These are phyloP conservation scores for Scleromitrula shiraiana DNA, from an alignment of 2,329 filamentous ascomycete species.

Conservation along the genomic window DNA sequence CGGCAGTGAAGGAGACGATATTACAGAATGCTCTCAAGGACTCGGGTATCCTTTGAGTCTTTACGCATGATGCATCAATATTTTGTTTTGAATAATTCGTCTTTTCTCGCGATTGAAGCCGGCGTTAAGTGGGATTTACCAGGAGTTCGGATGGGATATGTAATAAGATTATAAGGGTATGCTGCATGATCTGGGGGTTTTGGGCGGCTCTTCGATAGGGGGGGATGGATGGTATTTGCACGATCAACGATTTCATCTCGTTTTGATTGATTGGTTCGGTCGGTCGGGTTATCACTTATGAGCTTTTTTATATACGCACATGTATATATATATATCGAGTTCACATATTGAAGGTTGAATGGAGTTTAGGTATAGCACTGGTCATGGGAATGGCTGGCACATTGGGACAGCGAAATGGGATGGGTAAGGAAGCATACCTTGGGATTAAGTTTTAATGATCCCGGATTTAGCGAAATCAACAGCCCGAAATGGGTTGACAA, in stretches of 20 bases:
- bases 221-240: constrained; percentile 8
- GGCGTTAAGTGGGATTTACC: constrained; percentile 20
- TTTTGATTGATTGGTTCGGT: neutral
- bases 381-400: neutral
- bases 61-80: constrained; percentile 21
- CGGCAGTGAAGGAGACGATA: constrained; percentile 97
- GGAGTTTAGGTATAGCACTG: constrained; percentile 4
- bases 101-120: constrained; percentile 17
- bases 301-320: no score
- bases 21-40: constrained; percentile 97
- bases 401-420: neutral
- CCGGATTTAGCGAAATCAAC: neutral
- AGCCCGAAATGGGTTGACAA: neutral
- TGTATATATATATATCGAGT: constrained; percentile 2
- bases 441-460: neutral
- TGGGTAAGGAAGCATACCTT: neutral
- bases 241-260: constrained; percentile 1
- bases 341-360: constrained; percentile 3
- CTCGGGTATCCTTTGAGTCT: constrained; percentile 77
- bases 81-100: constrained; percentile 17
- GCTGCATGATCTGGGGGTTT: constrained; percentile 15
- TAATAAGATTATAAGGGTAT: constrained; percentile 17
- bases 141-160: constrained; percentile 23
- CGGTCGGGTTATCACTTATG: constrained; percentile 3
- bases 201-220: constrained; percentile 7